Conservation (phyloP, 106 monocot genomes). For the Platanthera guangdongensis region DNA sequence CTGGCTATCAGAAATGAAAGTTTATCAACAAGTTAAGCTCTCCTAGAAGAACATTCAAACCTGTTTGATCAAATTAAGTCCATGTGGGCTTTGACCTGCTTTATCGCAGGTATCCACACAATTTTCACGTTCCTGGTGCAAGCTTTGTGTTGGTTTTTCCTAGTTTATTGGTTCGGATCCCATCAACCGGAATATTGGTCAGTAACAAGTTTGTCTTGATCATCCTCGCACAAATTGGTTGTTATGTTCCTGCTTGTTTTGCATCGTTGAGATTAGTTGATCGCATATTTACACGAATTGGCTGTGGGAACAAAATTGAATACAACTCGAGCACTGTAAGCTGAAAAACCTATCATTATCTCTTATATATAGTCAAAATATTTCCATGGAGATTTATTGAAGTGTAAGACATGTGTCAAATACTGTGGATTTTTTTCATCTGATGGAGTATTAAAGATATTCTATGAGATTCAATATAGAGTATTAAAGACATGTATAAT, state of each 20-base stretch:
- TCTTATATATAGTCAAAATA: constrained; percentile 7
- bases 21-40: no score
- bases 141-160: no score
- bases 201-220: constrained; percentile 86
- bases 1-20: not conserved
- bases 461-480: not conserved
- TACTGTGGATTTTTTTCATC: not conserved
- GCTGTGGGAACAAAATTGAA: constrained; percentile 75
- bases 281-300: constrained; percentile 93
- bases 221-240: constrained; percentile 96
- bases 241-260: constrained; percentile 93
- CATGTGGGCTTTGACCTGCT: no score
- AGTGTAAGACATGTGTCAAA: not conserved
- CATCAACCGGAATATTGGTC: no score
- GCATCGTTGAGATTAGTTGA: constrained; percentile 85
- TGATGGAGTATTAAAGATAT: not conserved
- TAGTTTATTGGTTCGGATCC: no score
- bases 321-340: constrained; percentile 91
- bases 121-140: no score
- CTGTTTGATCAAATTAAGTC: no score
- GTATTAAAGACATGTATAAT: no score
- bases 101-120: no score
- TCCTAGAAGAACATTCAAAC: no score
- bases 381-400: not conserved
- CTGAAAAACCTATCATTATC: not conserved